phyloP scores from a whole-genome alignment of 1,284 basidiomycete genomes.

The Ceratobasidium theobromae region DNA sequence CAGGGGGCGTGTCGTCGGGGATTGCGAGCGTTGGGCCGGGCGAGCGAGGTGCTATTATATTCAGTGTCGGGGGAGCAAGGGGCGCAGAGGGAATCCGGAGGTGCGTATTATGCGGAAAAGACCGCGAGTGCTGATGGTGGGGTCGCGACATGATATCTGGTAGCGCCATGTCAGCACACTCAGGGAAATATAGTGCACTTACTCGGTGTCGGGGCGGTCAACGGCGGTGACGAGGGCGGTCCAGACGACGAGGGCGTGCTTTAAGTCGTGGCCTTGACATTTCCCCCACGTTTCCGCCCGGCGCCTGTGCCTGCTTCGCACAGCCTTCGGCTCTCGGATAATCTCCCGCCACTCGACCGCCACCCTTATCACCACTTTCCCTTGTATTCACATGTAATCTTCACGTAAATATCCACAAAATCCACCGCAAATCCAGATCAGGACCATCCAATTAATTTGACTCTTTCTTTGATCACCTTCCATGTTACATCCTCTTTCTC shows the following conservation, averaged over 20 bases:
- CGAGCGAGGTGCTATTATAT: slow-evolving; percentile 21
- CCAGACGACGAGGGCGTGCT: too few relatives aligned
- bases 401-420: too few relatives aligned
- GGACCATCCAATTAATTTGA: background rate
- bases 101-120: slow-evolving; percentile 28
- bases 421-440: background rate
- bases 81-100: background rate
- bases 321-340: background rate
- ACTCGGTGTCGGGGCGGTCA: slow-evolving; percentile 24
- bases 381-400: too few relatives aligned
- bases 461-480: background rate
- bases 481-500: background rate
- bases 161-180: background rate
- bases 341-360: too few relatives aligned
- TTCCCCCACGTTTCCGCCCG: background rate
- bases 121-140: slow-evolving; percentile 29
- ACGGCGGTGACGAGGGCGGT: background rate
- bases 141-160: slow-evolving; percentile 10
- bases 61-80: slow-evolving; percentile 15
- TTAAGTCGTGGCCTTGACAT: background rate
- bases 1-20: slow-evolving; percentile 11
- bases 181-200: slow-evolving; percentile 8
- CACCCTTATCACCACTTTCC: background rate
- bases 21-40: slow-evolving; percentile 16
- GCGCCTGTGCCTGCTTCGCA: background rate